These are phyloP conservation scores for Yamadazyma kanchanaburiensis DNA, from an alignment of 1,139 yeast species.

Conservation along the genomic window DNA sequence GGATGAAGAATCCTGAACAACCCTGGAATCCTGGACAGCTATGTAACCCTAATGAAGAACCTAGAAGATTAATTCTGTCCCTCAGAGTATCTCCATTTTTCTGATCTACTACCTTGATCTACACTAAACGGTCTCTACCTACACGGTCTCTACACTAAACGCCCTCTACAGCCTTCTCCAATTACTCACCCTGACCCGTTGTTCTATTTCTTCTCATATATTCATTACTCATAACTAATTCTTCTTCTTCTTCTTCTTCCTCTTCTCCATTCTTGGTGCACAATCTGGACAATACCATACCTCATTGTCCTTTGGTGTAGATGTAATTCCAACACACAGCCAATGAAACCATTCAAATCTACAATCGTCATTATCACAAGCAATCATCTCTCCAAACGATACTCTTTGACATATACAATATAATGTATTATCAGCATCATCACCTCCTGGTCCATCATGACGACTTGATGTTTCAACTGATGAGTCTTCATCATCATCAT, in stretches of 20 bases:
- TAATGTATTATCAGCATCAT: conserved; percentile 60
- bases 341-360: conserved; percentile 87
- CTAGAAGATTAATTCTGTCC: no score
- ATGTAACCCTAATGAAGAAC: no score
- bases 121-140: no score
- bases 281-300: conserved; percentile 75
- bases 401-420: conserved; percentile 85
- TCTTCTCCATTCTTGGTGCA: conserved; percentile 47
- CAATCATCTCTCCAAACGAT: conserved; percentile 89
- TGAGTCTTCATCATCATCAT: conserved; percentile 12
- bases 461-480: conserved; percentile 7
- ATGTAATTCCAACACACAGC: conserved; percentile 75
- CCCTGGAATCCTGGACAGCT: no score
- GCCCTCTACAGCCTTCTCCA: no score
- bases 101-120: no score
- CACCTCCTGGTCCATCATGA: conserved; percentile 32
- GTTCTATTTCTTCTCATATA: not conserved
- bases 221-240: conserved; percentile 3
- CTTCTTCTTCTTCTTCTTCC: conserved; percentile 43
- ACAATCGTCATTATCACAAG: conserved; percentile 83
- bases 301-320: conserved; percentile 64
- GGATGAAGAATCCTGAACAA: no score
- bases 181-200: not conserved
- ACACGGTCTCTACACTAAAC: no score
- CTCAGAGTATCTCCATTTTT: no score